Evolutionary conservation across 1,284 basidiomycete species (phyloP).

Genomic region (Leccinum fallax): DNA sequence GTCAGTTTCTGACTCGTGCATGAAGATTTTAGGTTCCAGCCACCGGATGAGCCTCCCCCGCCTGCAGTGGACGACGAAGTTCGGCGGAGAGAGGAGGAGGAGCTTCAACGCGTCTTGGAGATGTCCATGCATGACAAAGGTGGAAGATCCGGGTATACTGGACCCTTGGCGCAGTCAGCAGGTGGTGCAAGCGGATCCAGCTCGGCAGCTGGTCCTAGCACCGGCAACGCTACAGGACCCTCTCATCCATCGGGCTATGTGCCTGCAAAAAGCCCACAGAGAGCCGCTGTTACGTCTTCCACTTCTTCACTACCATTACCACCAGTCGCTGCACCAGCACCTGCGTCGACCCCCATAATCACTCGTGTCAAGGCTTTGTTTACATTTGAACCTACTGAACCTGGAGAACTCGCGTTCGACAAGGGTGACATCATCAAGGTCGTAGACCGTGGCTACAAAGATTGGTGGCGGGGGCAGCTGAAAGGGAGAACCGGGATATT

Average conservation of each 20-base stretch:
- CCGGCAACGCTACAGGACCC: constrained; percentile 20
- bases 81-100: constrained; percentile 86
- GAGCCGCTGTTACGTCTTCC: constrained; percentile 22
- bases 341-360: constrained; percentile 47
- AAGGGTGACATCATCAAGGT: constrained; percentile 97
- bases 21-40: constrained; percentile 73
- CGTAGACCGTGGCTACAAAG: constrained; percentile 92
- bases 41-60: constrained; percentile 64
- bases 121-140: constrained; percentile 89
- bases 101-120: constrained; percentile 87
- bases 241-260: constrained; percentile 50
- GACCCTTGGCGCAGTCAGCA: constrained; percentile 40
- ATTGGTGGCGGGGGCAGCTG: constrained; percentile 98
- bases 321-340: constrained; percentile 15
- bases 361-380: constrained; percentile 91
- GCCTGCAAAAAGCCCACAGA: constrained; percentile 41
- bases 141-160: constrained; percentile 61
- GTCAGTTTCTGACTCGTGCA: constrained; percentile 5
- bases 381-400: constrained; percentile 86
- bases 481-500: constrained; percentile 96
- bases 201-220: constrained; percentile 15
- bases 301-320: constrained; percentile 31
- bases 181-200: constrained; percentile 44
- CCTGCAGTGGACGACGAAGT: constrained; percentile 77
- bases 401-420: constrained; percentile 91